Evolutionary conservation across 495 filamentous ascomycete species (phyloP), one percentile per base, ranked within the genome.

Genomic region (Podospora conica): DNA sequence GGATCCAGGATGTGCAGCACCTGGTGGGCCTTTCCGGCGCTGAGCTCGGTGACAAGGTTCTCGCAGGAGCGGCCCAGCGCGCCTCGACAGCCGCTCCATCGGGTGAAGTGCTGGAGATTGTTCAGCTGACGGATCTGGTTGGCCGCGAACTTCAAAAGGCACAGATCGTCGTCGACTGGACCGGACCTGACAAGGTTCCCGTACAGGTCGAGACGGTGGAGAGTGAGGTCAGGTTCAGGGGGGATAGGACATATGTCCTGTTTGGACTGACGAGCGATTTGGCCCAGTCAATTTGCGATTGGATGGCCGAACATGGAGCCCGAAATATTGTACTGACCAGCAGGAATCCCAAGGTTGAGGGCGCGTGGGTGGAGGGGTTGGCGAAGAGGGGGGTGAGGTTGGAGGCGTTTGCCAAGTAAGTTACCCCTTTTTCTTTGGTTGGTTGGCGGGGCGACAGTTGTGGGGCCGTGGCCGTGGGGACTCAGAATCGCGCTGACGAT

Each of bases 301-400:
- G 82, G 82, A 86, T 88, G 84, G 73, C 78, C 1, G 9, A 54
- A 0, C 74, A 80, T 58, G 85, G 85, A 0, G 84, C 85, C 12
- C 57, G 72, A 8, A 75, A 79, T 60, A 68, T 87, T 20, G 76
- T 75, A 21, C 58, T 86, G 4, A 77, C 81, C 0, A 87, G 82
- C 58, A 79, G 85, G 3, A 75, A 70, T 4, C 83, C 84, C 2
- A 79, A 78, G 20, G 68, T 85, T 9, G 74, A 82, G 24, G 23
- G 69, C 5, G 31, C 20, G 0, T 84, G 81, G 78, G 33, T 84
- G 3, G 67, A 75, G 73, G 81, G 61, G 55, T 53, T 8, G 60
- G 21, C 0, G 22, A 56, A 28, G 71, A 70, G 8, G 70, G 58
- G 31, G 57, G n/a, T 24, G 40, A 24, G 23, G 6, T 66, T 6